These are phyloP conservation scores for Amaranthus hypochondriacus DNA, from an alignment of 148 eudicot genomes.

Conservation along the genomic window DNA sequence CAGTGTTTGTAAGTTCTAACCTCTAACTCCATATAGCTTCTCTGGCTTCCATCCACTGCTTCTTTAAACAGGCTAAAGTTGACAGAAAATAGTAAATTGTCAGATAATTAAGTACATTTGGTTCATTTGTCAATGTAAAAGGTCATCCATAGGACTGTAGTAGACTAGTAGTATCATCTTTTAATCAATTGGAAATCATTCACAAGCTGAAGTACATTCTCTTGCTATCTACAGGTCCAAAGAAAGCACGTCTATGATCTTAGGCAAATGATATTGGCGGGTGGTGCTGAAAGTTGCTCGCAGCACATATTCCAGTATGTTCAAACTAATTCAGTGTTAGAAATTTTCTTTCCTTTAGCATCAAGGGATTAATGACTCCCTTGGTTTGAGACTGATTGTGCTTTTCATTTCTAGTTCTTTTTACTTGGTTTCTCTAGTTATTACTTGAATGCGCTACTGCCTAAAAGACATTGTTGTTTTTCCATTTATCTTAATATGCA, in stretches of 20 bases:
- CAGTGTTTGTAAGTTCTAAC: neutral
- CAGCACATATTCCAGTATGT: slow-evolving; percentile 82
- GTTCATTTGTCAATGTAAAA: neutral
- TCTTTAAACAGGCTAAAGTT: neutral
- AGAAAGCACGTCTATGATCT: slow-evolving; percentile 92
- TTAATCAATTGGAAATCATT: neutral
- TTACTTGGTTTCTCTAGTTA: neutral
- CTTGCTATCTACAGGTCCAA: slow-evolving; percentile 60
- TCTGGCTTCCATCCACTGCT: neutral
- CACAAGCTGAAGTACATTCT: slow-evolving; percentile 1
- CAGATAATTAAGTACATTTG: neutral
- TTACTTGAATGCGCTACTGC: neutral
- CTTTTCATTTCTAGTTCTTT: neutral
- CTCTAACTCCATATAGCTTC: neutral
- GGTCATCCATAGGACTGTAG: neutral
- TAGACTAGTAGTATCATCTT: neutral
- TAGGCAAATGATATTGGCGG: slow-evolving; percentile 76
- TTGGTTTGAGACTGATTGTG: neutral
- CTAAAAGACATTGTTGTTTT: neutral
- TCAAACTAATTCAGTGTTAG: neutral
- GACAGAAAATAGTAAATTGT: neutral
- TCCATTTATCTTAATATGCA: neutral
- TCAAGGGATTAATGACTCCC: slow-evolving; percentile 1
- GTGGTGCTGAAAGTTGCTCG: slow-evolving; percentile 80
- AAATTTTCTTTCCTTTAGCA: slow-evolving; percentile 4